A percentile compares a stretch with the other conserved stretches of the same genome.
These are phyloP conservation scores for Penicillium glabrum DNA, from an alignment of 2,329 filamentous ascomycete genomes.

Conservation along the genomic window DNA sequence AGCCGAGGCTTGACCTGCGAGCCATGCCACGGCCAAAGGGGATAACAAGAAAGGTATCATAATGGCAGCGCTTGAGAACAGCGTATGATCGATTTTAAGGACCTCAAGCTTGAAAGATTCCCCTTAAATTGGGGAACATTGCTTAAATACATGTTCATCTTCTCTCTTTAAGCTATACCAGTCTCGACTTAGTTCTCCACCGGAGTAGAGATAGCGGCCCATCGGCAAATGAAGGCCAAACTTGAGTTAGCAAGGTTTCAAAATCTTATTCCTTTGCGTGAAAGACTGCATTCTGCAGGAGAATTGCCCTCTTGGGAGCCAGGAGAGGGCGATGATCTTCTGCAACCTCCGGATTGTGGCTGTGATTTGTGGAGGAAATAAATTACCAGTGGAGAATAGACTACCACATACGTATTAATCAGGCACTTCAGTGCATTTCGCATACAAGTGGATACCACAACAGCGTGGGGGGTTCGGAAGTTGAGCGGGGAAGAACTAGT, in stretches of 20 bases:
- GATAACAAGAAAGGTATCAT: not conserved
- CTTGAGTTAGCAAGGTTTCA: not conserved
- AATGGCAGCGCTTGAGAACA: not conserved
- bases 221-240: not conserved
- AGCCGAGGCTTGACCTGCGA: not conserved
- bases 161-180: not conserved
- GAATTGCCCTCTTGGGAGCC: not conserved
- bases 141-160: not conserved
- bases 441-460: too few species aligned
- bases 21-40: not conserved
- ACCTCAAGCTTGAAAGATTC: not conserved
- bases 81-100: not conserved
- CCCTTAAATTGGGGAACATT: not conserved
- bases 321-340: not conserved
- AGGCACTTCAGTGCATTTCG: not conserved
- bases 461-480: too few species aligned
- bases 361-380: not conserved
- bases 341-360: not conserved
- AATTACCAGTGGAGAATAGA: not conserved
- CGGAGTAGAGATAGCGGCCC: not conserved
- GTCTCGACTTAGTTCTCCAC: not conserved
- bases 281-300: not conserved
- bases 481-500: too few species aligned
- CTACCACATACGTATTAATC: not conserved
- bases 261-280: not conserved